These are phyloP conservation scores for Kodamaea fukazawae DNA, from an alignment of 805 yeast species.

Conservation along the genomic window DNA sequence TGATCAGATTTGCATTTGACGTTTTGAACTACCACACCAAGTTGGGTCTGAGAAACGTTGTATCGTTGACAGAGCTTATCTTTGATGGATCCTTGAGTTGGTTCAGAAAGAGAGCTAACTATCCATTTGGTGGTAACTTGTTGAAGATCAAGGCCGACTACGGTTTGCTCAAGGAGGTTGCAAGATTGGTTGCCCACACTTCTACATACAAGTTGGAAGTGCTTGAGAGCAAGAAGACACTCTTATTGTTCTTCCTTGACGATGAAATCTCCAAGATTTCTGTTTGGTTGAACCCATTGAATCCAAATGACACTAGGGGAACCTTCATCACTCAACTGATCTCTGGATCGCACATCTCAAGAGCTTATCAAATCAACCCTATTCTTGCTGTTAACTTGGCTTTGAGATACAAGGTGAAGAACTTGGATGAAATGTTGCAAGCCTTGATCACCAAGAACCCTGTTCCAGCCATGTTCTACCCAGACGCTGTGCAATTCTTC, in stretches of 20 bases:
- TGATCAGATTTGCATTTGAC: slow-evolving; percentile 65
- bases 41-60: slow-evolving; percentile 46
- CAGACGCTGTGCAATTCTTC: slow-evolving; percentile 59
- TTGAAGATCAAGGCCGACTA: slow-evolving; percentile 69
- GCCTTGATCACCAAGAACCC: slow-evolving; percentile 56
- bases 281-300: slow-evolving; percentile 74
- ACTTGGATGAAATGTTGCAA: slow-evolving; percentile 39
- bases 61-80: slow-evolving; percentile 48
- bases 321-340: slow-evolving; percentile 30
- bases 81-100: slow-evolving; percentile 72
- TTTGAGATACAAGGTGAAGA: slow-evolving; percentile 50
- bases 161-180: slow-evolving; percentile 53
- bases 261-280: slow-evolving; percentile 71
- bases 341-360: slow-evolving; percentile 42
- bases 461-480: slow-evolving; percentile 49
- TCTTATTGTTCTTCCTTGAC: slow-evolving; percentile 62
- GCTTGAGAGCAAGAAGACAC: slow-evolving; percentile 48
- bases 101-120: slow-evolving; percentile 61
- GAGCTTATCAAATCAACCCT: slow-evolving; percentile 69
- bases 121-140: slow-evolving; percentile 85
- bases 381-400: slow-evolving; percentile 69
- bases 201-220: slow-evolving; percentile 20
- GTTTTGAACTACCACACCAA: slow-evolving; percentile 55
- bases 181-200: slow-evolving; percentile 24
- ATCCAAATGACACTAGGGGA: slow-evolving; percentile 41